Base-by-base conservation (phyloP, 2,329 filamentous ascomycete species). In the Ophiostoma australiae region DNA sequence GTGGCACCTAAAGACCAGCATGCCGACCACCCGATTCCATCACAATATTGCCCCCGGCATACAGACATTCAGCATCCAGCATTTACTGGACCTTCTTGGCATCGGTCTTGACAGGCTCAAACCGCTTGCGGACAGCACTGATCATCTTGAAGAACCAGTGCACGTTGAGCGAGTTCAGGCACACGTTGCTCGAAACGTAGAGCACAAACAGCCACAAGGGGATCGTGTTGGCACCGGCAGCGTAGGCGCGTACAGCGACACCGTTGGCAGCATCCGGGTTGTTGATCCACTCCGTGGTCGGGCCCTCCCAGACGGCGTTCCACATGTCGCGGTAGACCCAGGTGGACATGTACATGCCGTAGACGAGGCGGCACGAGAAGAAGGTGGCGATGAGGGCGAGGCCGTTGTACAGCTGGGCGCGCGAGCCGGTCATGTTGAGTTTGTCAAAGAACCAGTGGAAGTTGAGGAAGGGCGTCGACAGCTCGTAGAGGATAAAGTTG, bases 371-470 rank as follows among this genome's bases (percentile, higher is more conserved):
- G 78, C 89, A 91, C 73, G 83, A 86, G 81, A 94, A 93, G 80
- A 95, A 95, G 67, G 86, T 91, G 74, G 83, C 79, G 69, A 94
- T 86, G 3, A 95, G 86, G 71, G 87, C 77, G 73, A 93, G 83
- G 75, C 92, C 92, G 76, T 95, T 95, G 80, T 92, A 89, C 37
- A 94, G 85, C 81, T 95, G 92, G 33, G 87, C 80, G 70, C 83
- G 84, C 27, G 89, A 89, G 48, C 92, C 92, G 0, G 92, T 95
- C 84, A 93, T 89, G 76, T 88, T 86, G 72, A 94, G 82, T 82
- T 96, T 96, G 81, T 96, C 92, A 80, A 91, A 92, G 82, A 95
- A 95, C 92, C 92, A 96, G 83, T 96, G 92, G 78, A 94, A 86
- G 78, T 96, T 96, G 72, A 95, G 85, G 80, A 95, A 94, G 8